Base-by-base conservation (phyloP, 108 stramenopile genomes). In the Cyclotella choctawhatcheeana region DNA sequence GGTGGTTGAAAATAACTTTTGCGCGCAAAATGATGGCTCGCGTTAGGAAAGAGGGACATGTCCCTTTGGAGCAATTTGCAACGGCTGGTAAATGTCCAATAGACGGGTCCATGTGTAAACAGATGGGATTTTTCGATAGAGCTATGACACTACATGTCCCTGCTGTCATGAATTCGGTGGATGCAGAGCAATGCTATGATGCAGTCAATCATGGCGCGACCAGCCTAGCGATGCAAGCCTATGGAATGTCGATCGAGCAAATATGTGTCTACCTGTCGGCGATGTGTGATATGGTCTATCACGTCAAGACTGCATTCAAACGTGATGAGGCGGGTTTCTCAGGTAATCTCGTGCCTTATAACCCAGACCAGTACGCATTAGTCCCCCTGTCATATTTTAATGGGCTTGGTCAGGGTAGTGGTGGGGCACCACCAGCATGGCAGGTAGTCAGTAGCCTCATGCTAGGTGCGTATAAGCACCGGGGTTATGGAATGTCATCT, bases 1-100 rank as follows among this genome's bases (percentile, higher is more conserved):
- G 65, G 65, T 51, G 52, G 55, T n/a, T 55, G 29, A 73, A 64
- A 33, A 8, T 73, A 0, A 55, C 55, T 0, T 73, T 54, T 45
- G 72, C 72, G 5, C 54, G 59, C 5, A 24, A 62, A 45, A 73
- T 73, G 72, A 73, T 73, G 62, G 4, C 34, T 5, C 5, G 35
- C 18, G 43, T 56, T 0, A 0, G 18, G 5, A n/a, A 35, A n/a
- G 0, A 25, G 55, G 13, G 35, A 44, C 0, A 0, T 60, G 10
- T 72, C 34, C 60, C 71, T 7, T 18, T 29, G 6, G 69, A 70
- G 12, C 45, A 45, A 12, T 40, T 56, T 17, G 56, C 69, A 2
- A 70, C 58, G 2, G 20, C 33, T 18, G 33, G 58, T 3, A 33
- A 47, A 29, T 47, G 6, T 35, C 5, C 58, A 2, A 59, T 59